Evolutionary conservation across 2,329 filamentous ascomycete genomes (phyloP).

Genomic region (Penicillium sp.): DNA sequence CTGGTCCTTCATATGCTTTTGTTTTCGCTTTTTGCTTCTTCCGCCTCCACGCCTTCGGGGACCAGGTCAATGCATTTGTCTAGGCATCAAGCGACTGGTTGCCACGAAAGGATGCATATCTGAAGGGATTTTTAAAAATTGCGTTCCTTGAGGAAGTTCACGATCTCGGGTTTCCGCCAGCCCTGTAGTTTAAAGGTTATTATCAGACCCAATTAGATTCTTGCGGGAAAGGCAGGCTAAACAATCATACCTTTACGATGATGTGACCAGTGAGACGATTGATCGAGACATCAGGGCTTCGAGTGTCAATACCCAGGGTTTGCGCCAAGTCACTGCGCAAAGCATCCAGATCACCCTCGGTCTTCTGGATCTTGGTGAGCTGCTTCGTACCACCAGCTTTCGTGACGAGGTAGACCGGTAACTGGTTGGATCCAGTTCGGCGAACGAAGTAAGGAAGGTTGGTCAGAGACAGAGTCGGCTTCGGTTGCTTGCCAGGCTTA

Average conservation of each 20-base stretch:
- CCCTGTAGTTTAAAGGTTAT: constrained; percentile 42
- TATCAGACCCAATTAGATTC: not conserved
- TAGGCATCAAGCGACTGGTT: constrained; percentile 1
- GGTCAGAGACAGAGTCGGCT: constrained; percentile 36
- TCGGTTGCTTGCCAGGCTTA: constrained; percentile 17
- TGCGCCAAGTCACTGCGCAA: constrained; percentile 65
- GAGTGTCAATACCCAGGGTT: constrained; percentile 58
- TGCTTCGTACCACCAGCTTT: constrained; percentile 77
- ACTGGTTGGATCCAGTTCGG: constrained; percentile 69
- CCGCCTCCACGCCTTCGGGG: constrained; percentile 9
- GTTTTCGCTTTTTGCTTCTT: constrained; percentile 16
- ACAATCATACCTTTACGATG: constrained; percentile 64
- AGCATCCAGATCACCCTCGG: constrained; percentile 69
- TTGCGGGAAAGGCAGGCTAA: not conserved
- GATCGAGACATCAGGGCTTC: constrained; percentile 47
- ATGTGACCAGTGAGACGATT: constrained; percentile 71
- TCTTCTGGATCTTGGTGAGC: constrained; percentile 74
- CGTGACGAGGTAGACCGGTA: constrained; percentile 74
- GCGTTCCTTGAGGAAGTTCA: constrained; percentile 51
- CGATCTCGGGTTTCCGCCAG: constrained; percentile 52
- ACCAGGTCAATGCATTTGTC: constrained; percentile 19
- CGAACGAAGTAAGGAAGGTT: constrained; percentile 69
- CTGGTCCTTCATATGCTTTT: constrained; percentile 19
- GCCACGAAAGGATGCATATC: constrained; percentile 2
- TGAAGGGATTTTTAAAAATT: constrained; percentile 40